A percentile compares a stretch with the other conserved stretches of the same genome.
Evolutionary conservation across 1,139 yeast genomes (phyloP).

Genomic region (Groenewaldozyma auringiensis): DNA sequence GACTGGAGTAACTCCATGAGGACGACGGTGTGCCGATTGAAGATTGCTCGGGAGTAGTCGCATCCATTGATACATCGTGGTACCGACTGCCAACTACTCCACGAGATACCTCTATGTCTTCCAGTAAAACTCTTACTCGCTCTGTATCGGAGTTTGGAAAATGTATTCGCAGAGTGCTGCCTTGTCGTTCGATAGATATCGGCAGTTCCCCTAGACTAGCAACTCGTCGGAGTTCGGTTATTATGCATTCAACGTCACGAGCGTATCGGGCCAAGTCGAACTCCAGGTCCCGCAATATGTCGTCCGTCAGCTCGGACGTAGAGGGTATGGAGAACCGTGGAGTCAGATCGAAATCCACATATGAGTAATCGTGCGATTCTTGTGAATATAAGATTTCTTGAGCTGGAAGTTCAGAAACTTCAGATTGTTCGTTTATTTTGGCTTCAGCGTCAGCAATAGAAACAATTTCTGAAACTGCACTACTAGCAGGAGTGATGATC

Average conservation of each 20-base stretch:
- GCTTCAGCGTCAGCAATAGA: background rate
- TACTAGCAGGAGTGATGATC: background rate
- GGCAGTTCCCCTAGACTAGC: conserved; percentile 33
- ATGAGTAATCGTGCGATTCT: conserved; percentile 13
- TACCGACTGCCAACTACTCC: conserved; percentile 21
- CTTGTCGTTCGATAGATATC: conserved; percentile 25
- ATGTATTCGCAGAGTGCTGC: conserved; percentile 28
- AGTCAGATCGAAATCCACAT: conserved; percentile 31
- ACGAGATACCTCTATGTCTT: conserved; percentile 28
- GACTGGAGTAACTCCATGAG: conserved; percentile 3
- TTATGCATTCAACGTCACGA: conserved; percentile 14
- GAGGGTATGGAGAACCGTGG: conserved; percentile 26
- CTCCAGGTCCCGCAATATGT: conserved; percentile 16
- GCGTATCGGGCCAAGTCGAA: conserved; percentile 24
- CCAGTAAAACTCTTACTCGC: conserved; percentile 26
- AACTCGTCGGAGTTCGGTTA: conserved; percentile 26
- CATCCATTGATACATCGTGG: background rate
- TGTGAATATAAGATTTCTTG: conserved; percentile 6
- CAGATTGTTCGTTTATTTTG: background rate
- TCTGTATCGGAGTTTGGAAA: conserved; percentile 33
- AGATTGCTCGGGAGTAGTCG: background rate
- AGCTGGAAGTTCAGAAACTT: background rate
- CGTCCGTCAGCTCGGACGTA: conserved; percentile 24
- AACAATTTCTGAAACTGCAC: background rate
- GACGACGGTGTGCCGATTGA: background rate